A percentile compares a stretch with the other conserved stretches of the same genome.
Conservation (phyloP, 1,284 basidiomycete genomes). For the Pulveroboletus sp. region DNA sequence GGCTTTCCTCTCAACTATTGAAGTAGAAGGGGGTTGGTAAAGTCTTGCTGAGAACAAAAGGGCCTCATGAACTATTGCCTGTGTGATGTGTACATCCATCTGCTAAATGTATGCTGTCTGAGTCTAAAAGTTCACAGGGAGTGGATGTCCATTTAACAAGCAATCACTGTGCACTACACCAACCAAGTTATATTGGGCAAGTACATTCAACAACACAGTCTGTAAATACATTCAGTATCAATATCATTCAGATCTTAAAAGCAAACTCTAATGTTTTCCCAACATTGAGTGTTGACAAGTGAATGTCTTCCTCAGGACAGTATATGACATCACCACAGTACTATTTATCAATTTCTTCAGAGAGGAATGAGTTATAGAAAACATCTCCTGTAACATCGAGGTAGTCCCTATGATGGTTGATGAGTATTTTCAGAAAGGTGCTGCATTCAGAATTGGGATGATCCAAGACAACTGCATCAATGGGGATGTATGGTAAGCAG, state of each 20-base stretch:
- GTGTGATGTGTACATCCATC: slow-evolving; percentile 72
- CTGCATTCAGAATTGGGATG: slow-evolving; percentile 70
- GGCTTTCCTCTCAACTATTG: slow-evolving; percentile 72
- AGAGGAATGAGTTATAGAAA: slow-evolving; percentile 63
- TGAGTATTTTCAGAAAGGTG: slow-evolving; percentile 70
- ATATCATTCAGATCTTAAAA: background rate
- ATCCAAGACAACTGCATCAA: slow-evolving; percentile 52
- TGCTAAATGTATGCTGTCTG: slow-evolving; percentile 76
- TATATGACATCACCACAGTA: slow-evolving; percentile 70
- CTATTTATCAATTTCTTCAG: slow-evolving; percentile 49
- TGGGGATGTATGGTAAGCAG: background rate
- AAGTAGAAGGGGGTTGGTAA: slow-evolving; percentile 70
- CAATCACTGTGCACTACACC: slow-evolving; percentile 76
- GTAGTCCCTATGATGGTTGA: slow-evolving; percentile 65
- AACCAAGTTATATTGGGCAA: slow-evolving; percentile 72
- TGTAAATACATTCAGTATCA: slow-evolving; percentile 33
- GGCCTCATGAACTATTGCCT: slow-evolving; percentile 79
- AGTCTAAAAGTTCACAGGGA: slow-evolving; percentile 72
- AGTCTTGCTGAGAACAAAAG: slow-evolving; percentile 80
- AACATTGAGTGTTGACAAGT: slow-evolving; percentile 76
- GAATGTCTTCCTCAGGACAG: slow-evolving; percentile 70
- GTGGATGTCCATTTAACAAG: slow-evolving; percentile 72
- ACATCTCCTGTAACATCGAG: slow-evolving; percentile 61
- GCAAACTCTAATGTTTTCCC: slow-evolving; percentile 64
- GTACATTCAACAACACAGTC: slow-evolving; percentile 81